A percentile compares a stretch with the other conserved stretches of the same genome.
These are phyloP conservation scores for Leccinum boreale DNA, from an alignment of 768 basidiomycete species.

Conservation along the genomic window DNA sequence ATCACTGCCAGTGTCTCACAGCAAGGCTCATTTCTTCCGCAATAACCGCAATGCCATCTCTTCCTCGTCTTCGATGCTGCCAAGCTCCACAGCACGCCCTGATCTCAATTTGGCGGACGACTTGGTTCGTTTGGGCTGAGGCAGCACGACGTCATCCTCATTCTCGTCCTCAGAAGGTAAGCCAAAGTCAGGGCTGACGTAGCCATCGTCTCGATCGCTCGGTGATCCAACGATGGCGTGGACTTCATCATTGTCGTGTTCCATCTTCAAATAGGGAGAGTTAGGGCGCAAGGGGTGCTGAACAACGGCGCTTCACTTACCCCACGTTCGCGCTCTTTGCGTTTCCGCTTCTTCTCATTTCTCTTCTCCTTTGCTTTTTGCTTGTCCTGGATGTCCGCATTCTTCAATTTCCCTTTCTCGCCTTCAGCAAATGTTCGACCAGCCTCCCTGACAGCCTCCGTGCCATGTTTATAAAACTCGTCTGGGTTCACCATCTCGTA, in stretches of 20 bases:
- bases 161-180: constrained; percentile 39
- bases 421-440: constrained; percentile 67
- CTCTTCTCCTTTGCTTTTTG: constrained; percentile 84
- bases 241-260: constrained; percentile 29
- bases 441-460: constrained; percentile 61
- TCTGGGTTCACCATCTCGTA: constrained; percentile 81
- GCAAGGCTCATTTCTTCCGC: constrained; percentile 27
- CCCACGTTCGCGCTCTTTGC: constrained; percentile 70
- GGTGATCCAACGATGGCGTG: constrained; percentile 32
- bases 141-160: constrained; percentile 28
- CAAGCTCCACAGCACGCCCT: constrained; percentile 18
- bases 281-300: neutral
- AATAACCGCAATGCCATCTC: constrained; percentile 63
- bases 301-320: constrained; percentile 15
- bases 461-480: constrained; percentile 66
- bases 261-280: constrained; percentile 7
- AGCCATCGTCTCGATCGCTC: constrained; percentile 60
- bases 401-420: constrained; percentile 69
- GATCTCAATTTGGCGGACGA: constrained; percentile 25
- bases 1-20: neutral
- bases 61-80: constrained; percentile 52
- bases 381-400: constrained; percentile 73
- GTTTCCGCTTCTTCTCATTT: constrained; percentile 87
- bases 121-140: constrained; percentile 33
- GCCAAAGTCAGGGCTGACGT: constrained; percentile 70